A percentile compares a stretch with the other conserved stretches of the same genome.
Evolutionary conservation across 306 rosid genomes (phyloP).

Genomic region (Sindora glabra): DNA sequence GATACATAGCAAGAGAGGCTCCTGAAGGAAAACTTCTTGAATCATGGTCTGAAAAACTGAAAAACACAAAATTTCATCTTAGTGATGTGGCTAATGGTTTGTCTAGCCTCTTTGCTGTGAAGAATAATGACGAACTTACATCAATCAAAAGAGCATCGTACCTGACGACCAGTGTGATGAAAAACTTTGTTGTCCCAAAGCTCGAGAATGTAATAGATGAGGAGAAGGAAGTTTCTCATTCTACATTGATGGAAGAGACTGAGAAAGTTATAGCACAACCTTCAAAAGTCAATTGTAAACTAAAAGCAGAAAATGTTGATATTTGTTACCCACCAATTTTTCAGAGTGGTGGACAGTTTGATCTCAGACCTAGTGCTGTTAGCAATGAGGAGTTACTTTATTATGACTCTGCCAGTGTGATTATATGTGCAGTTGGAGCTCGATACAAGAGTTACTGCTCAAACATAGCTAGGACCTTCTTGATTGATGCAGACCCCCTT

Average conservation of each 20-base stretch:
- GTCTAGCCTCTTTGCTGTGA: conserved; percentile 57
- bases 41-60: conserved; percentile 66
- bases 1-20: conserved; percentile 69
- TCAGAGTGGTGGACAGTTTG: conserved; percentile 91
- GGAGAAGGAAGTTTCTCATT: conserved; percentile 78
- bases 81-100: conserved; percentile 72
- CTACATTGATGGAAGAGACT: conserved; percentile 83
- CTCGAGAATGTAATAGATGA: conserved; percentile 89
- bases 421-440: conserved; percentile 86
- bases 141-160: conserved; percentile 75
- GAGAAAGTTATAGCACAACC: conserved; percentile 87
- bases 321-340: conserved; percentile 92
- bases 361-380: conserved; percentile 93
- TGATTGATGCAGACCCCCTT: conserved; percentile 79
- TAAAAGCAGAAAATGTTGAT: conserved; percentile 83
- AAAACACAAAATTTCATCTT: conserved; percentile 40
- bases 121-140: conserved; percentile 61
- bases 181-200: conserved; percentile 68
- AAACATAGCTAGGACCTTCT: conserved; percentile 71
- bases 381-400: conserved; percentile 81
- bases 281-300: conserved; percentile 59
- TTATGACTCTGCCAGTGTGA: conserved; percentile 80
- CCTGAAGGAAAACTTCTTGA: conserved; percentile 86
- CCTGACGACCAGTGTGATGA: conserved; percentile 73
- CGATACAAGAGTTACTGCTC: conserved; percentile 93